These are phyloP conservation scores for Daedaleopsis nitida DNA, from an alignment of 768 basidiomycete genomes.

Conservation along the genomic window DNA sequence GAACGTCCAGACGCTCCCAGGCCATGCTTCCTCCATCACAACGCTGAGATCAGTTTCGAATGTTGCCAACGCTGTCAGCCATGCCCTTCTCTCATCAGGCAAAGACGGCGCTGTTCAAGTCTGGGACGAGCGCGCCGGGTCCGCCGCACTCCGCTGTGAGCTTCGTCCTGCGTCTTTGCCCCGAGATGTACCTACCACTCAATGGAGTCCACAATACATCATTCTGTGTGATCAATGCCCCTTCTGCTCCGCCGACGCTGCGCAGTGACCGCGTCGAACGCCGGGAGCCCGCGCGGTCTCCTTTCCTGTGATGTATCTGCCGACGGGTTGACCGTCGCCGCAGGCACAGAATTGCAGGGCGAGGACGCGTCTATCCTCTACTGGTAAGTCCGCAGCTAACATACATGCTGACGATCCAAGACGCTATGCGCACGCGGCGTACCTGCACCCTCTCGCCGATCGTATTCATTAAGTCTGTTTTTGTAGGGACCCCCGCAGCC, in stretches of 20 bases:
- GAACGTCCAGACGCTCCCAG: slow-evolving; percentile 48
- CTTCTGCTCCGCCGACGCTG: not conserved
- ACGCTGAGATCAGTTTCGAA: slow-evolving; percentile 47
- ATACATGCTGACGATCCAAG: not conserved
- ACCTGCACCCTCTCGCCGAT: not conserved
- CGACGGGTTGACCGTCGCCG: slow-evolving; percentile 74
- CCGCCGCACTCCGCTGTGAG: slow-evolving; percentile 63
- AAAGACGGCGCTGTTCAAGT: slow-evolving; percentile 70
- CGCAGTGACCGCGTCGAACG: slow-evolving; percentile 27
- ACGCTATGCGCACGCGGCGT: not conserved
- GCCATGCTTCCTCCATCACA: slow-evolving; percentile 61
- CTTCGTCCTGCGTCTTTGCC: slow-evolving; percentile 13
- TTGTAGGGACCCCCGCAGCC: slow-evolving; percentile 82
- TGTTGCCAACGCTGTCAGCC: slow-evolving; percentile 43
- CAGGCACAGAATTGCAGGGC: slow-evolving; percentile 78
- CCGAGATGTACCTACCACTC: slow-evolving; percentile 28
- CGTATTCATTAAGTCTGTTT: not conserved
- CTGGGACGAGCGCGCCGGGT: slow-evolving; percentile 70
- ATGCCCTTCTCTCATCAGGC: slow-evolving; percentile 63
- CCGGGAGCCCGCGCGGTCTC: slow-evolving; percentile 35
- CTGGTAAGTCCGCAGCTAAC: slow-evolving; percentile 56
- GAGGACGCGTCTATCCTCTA: slow-evolving; percentile 84
- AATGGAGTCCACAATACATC: slow-evolving; percentile 21
- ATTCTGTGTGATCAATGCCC: not conserved
- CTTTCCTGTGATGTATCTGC: slow-evolving; percentile 71